These are phyloP conservation scores for Gentiana straminea DNA, from an alignment of 257 asterid genomes.

Conservation along the genomic window DNA sequence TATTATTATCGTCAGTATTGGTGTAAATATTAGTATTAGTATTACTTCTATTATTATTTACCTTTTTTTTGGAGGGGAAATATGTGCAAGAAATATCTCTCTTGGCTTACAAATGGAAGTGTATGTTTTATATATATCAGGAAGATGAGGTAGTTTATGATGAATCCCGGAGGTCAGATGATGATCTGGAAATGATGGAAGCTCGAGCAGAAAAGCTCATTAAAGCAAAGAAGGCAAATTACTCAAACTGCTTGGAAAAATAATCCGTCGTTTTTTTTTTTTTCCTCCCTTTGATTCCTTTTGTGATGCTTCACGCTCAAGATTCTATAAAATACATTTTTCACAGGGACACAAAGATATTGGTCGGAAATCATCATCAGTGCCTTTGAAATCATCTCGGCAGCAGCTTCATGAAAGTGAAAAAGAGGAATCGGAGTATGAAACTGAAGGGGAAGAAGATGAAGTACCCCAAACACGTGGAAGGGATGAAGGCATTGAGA, in stretches of 20 bases:
- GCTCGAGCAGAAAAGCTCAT: slow-evolving; percentile 94
- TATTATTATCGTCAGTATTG: neutral
- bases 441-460: slow-evolving; percentile 87
- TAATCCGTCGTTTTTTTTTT: neutral
- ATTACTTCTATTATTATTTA: no score
- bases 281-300: slow-evolving; percentile 2
- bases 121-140: slow-evolving; percentile 21
- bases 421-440: slow-evolving; percentile 90
- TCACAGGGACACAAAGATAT: slow-evolving; percentile 59
- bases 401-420: slow-evolving; percentile 74
- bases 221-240: slow-evolving; percentile 80
- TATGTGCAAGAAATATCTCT: no score
- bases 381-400: slow-evolving; percentile 53
- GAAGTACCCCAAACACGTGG: slow-evolving; percentile 43
- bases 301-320: neutral
- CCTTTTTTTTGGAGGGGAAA: no score
- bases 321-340: slow-evolving; percentile 4
- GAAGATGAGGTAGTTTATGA: slow-evolving; percentile 77
- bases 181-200: slow-evolving; percentile 69
- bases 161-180: slow-evolving; percentile 67
- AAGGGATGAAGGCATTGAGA: slow-evolving; percentile 49
- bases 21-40: no score
- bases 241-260: slow-evolving; percentile 9
- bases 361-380: slow-evolving; percentile 41
- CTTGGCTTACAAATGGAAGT: neutral